Evolutionary conservation across 345 rosid species (phyloP).

Genomic region (Lenwebbia sp.): DNA sequence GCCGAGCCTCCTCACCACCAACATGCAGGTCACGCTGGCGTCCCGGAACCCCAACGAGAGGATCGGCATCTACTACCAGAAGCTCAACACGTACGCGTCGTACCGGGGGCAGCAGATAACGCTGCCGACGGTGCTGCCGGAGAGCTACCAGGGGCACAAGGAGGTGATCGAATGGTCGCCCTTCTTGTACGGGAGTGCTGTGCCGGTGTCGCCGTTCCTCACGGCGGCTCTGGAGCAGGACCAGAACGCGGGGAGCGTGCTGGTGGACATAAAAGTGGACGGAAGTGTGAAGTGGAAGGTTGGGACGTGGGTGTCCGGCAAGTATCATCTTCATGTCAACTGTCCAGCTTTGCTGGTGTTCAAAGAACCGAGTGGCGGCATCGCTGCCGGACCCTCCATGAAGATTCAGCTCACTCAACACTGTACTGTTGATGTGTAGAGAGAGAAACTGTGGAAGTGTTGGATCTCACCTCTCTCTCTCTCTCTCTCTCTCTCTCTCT

Average conservation of each 20-base stretch:
- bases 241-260: constrained; percentile 35
- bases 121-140: constrained; percentile 33
- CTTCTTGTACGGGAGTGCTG: constrained; percentile 27
- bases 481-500: too few species aligned
- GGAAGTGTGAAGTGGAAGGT: constrained; percentile 64
- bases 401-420: constrained; percentile 43
- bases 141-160: constrained; percentile 52
- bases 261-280: constrained; percentile 40
- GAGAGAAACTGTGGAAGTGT: neutral
- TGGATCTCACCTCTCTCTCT: neutral
- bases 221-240: constrained; percentile 37
- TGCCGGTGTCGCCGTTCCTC: constrained; percentile 38
- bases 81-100: constrained; percentile 36
- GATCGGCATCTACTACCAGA: constrained; percentile 50
- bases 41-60: constrained; percentile 54
- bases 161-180: constrained; percentile 70
- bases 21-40: constrained; percentile 54
- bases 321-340: constrained; percentile 39
- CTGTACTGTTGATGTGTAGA: constrained; percentile 52
- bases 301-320: constrained; percentile 66
- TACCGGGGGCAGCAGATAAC: constrained; percentile 77
- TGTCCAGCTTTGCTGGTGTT: constrained; percentile 38
- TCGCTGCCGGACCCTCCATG: constrained; percentile 12
- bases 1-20: constrained; percentile 28
- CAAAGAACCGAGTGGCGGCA: constrained; percentile 13